Conservation (phyloP, 306 rosid species). For the Pterocarpus santalinus region DNA sequence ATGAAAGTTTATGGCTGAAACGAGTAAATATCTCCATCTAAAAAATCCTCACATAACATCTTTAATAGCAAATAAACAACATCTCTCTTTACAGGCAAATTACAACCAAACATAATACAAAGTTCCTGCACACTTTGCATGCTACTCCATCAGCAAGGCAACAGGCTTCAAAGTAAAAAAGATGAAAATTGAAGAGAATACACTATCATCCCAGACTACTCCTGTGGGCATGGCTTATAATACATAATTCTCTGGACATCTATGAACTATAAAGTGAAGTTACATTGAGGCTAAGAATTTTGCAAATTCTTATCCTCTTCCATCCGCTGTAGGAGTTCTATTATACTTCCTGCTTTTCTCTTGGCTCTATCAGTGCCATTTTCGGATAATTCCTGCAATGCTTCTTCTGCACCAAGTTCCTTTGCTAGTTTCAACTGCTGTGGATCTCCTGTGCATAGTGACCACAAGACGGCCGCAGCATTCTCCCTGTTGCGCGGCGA, state of each 20-base stretch:
- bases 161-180: neutral
- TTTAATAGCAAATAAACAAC: conserved; percentile 5
- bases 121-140: conserved; percentile 41
- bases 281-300: conserved; percentile 35
- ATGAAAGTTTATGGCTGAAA: neutral
- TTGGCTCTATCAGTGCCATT: conserved; percentile 96
- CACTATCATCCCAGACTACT: conserved; percentile 3
- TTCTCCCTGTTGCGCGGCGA: conserved; percentile 97
- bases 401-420: conserved; percentile 85
- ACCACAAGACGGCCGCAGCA: conserved; percentile 90
- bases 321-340: conserved; percentile 71
- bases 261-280: conserved; percentile 40
- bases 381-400: conserved; percentile 81
- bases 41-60: conserved; percentile 19
- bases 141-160: neutral
- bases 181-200: neutral
- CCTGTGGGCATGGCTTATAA: conserved; percentile 1
- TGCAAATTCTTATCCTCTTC: conserved; percentile 56
- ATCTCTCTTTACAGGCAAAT: conserved; percentile 38
- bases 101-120: conserved; percentile 38
- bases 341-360: conserved; percentile 86
- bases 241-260: conserved; percentile 33
- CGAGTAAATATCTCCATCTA: neutral
- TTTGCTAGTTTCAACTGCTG: conserved; percentile 77
- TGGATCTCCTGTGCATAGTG: conserved; percentile 72